Evolutionary conservation across 495 filamentous ascomycete genomes (phyloP).

Genomic region (Podospora bellae-mahoneyi): DNA sequence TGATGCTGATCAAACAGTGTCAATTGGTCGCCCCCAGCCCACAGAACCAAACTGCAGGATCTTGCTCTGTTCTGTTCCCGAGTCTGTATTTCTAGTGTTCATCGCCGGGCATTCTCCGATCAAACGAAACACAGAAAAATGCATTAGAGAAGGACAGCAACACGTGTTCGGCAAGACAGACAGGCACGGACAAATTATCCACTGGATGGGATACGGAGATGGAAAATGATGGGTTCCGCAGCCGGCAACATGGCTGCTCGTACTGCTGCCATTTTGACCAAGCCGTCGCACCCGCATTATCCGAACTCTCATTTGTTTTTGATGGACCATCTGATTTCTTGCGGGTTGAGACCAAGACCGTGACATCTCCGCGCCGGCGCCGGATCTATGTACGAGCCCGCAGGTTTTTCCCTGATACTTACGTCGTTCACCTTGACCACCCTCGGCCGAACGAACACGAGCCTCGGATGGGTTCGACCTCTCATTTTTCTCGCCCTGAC

Average conservation of each 20-base stretch:
- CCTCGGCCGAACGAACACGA: slow-evolving; percentile 3
- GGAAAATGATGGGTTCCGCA: neutral
- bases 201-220: neutral
- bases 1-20: neutral
- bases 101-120: neutral
- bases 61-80: neutral
- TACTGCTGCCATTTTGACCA: neutral
- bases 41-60: neutral
- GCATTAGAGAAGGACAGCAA: neutral
- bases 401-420: neutral
- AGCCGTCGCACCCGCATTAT: neutral
- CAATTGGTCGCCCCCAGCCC: neutral
- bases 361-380: neutral
- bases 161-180: neutral
- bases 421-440: neutral
- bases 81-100: neutral
- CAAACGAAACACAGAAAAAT: neutral
- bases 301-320: slow-evolving; percentile 5
- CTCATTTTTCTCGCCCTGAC: neutral
- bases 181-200: neutral
- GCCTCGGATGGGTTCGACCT: neutral
- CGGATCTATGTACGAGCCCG: neutral
- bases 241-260: neutral
- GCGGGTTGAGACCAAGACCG: neutral
- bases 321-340: slow-evolving; percentile 8